Conservation (phyloP, 108 stramenopile species). For the Conticribra weissflogii region DNA sequence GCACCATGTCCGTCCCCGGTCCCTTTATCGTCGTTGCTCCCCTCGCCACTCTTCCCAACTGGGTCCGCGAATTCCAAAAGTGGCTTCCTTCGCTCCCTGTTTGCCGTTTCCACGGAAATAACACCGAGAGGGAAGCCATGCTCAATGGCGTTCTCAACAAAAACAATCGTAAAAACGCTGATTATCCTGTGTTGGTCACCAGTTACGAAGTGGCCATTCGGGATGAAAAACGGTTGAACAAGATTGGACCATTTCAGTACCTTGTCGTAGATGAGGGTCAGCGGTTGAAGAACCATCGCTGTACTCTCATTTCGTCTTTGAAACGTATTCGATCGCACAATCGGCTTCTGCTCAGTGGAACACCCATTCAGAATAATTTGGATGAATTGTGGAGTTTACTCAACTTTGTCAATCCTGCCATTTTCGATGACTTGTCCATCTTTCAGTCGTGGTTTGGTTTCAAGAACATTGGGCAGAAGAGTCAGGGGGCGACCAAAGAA, state of each 20-base stretch:
- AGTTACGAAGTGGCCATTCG: slow-evolving; percentile 94
- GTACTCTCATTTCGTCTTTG: slow-evolving; percentile 89
- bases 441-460: slow-evolving; percentile 99
- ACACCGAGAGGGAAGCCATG: slow-evolving; percentile 80
- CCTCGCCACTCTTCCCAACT: slow-evolving; percentile 98
- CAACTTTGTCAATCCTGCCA: slow-evolving; percentile 98
- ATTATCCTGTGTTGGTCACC: slow-evolving; percentile 94
- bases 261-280: slow-evolving; percentile 99
- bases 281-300: slow-evolving; percentile 96
- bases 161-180: slow-evolving; percentile 56
- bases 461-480: slow-evolving; percentile 95
- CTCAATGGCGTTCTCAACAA: slow-evolving; percentile 72
- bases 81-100: slow-evolving; percentile 93
- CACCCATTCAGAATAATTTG: slow-evolving; percentile 92
- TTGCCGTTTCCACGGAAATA: slow-evolving; percentile 92
- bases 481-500: slow-evolving; percentile 81
- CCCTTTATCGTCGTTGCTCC: slow-evolving; percentile 96
- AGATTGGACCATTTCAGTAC: slow-evolving; percentile 84
- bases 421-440: slow-evolving; percentile 96
- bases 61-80: slow-evolving; percentile 95
- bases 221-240: slow-evolving; percentile 77
- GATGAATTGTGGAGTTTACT: slow-evolving; percentile 98
- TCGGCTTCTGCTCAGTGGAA: slow-evolving; percentile 93
- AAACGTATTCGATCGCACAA: slow-evolving; percentile 86
- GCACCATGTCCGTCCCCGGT: slow-evolving; percentile 84